These are phyloP conservation scores for Podaxis mareebaensis DNA, from an alignment of 768 basidiomycete species.

Conservation along the genomic window DNA sequence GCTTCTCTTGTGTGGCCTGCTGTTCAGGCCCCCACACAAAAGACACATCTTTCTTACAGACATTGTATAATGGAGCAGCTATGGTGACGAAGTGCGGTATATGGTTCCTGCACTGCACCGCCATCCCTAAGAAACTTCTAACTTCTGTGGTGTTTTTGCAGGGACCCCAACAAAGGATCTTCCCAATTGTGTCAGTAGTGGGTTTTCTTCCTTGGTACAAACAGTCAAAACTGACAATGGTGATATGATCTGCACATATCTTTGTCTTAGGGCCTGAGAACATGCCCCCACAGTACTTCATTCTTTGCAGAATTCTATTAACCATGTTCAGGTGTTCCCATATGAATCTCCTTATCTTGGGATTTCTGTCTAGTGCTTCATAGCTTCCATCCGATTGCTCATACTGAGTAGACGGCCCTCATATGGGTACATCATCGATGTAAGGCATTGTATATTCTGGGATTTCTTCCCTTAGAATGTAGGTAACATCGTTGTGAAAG, in stretches of 20 bases:
- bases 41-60: too few species aligned
- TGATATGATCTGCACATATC: background rate
- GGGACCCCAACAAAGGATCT: too few species aligned
- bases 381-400: background rate
- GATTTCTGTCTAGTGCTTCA: too few species aligned
- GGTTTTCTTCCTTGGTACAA: background rate
- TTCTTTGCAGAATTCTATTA: too few species aligned
- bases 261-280: background rate
- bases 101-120: background rate
- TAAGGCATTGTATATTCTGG: too few species aligned
- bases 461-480: too few species aligned
- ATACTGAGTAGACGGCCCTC: constrained; percentile 21
- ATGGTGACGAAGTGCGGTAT: too few species aligned
- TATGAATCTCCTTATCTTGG: constrained; percentile 22
- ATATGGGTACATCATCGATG: too few species aligned
- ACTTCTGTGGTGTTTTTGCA: too few species aligned
- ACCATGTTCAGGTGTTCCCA: constrained; percentile 32
- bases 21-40: background rate
- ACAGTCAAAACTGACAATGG: background rate
- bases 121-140: background rate
- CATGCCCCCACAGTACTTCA: too few species aligned
- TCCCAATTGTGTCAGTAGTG: background rate
- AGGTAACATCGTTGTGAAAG: constrained; percentile 11
- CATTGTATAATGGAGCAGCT: too few species aligned
- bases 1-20: background rate